These are phyloP conservation scores for Solanum appendiculatum DNA, from an alignment of 257 asterid genomes.

Conservation along the genomic window DNA sequence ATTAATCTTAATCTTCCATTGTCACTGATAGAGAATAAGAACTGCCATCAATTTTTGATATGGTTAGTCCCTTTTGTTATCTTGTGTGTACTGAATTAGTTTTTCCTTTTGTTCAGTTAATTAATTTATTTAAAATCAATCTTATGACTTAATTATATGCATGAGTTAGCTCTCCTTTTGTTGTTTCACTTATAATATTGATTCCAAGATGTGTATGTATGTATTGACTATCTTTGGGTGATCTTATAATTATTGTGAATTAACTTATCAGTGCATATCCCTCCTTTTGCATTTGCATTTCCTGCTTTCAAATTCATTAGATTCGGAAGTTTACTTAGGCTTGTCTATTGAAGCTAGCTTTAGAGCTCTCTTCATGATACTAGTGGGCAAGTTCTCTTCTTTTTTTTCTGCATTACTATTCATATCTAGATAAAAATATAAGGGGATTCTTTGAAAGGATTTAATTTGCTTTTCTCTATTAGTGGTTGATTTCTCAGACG, in stretches of 20 bases:
- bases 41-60: constrained; percentile 47
- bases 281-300: neutral
- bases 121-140: no score
- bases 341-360: neutral
- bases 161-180: neutral
- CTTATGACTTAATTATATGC: neutral
- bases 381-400: neutral
- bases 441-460: neutral
- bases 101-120: neutral
- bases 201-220: neutral
- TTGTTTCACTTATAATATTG: neutral
- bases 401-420: no score
- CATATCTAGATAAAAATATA: neutral
- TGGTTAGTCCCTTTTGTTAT: constrained; percentile 28
- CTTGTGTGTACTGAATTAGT: no score
- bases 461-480: neutral
- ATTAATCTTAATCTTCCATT: constrained; percentile 30
- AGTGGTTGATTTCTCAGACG: neutral
- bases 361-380: neutral
- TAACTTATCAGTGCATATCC: neutral
- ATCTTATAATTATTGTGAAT: neutral
- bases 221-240: neutral
- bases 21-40: constrained; percentile 13
- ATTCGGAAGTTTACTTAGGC: neutral
- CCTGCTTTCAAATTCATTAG: neutral